phyloP scores from a whole-genome alignment of 139 green algal species.

The Chlamydomonas schloesseri region DNA sequence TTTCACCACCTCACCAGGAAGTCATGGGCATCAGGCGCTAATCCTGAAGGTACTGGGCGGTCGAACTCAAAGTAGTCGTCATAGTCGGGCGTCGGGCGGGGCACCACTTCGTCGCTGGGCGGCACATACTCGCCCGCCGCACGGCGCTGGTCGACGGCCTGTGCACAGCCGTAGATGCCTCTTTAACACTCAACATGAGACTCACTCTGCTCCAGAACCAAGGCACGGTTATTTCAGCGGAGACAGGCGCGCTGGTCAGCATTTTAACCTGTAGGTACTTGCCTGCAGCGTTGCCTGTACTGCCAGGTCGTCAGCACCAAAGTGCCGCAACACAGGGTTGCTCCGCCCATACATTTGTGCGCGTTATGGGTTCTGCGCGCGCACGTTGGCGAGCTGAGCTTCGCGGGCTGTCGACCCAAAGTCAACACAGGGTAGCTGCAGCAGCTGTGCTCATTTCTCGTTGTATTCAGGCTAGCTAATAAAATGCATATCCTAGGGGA shows the following conservation, averaged over 20 bases:
- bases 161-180: no score
- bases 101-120: background rate
- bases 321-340: constrained; percentile 24
- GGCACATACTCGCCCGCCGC: background rate
- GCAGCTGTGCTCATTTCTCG: no score
- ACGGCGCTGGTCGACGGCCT: background rate
- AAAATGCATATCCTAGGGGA: no score
- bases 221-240: no score
- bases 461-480: no score
- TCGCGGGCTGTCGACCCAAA: no score
- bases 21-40: background rate
- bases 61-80: constrained; percentile 38
- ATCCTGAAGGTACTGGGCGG: background rate
- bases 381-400: no score
- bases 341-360: constrained; percentile 5
- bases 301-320: constrained; percentile 18
- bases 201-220: no score
- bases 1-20: background rate
- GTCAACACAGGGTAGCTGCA: no score
- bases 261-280: background rate
- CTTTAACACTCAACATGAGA: no score
- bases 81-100: background rate
- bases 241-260: no score
- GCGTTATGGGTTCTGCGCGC: background rate
- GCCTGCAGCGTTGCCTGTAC: constrained; percentile 3